Evolutionary conservation across 2,329 filamentous ascomycete genomes (phyloP), one percentile per base, ranked within the genome.

Genomic region (Coleophoma cylindrospora): DNA sequence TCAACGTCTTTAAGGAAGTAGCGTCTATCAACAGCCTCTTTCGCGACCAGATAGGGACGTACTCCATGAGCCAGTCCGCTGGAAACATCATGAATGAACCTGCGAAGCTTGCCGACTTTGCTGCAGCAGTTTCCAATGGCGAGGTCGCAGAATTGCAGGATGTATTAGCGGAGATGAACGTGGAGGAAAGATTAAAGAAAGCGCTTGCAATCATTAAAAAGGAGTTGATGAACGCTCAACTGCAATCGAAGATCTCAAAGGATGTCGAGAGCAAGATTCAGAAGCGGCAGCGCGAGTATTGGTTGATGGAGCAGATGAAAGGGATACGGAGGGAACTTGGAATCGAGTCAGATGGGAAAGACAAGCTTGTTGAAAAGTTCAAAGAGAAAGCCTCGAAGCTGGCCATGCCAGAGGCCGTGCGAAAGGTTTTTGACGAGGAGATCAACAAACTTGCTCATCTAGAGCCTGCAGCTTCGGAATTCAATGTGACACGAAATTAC

Each of bases 221-320:
- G 69, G 94, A 99, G 72, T 81, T 96, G 48, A 96, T 97, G 87
- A 99, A 97, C 60, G 94, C 94, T 0, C 89, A 97, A 66, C 75
- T 99, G 32, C 92, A 96, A 68, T 92, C 89, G 50, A 99, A 97
- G 75, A 97, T 99, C 51, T 90, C 88, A 51, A 96, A 96, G 71
- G 94, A 99, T 64, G 95, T 99, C 15, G 94, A 97, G 68, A 90
- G 83, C 64, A 96, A 96, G 71, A 97, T 99, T 48, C 91, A 91
- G 61, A 97, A 99, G 72, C 86, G 92, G 32, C 94, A 99, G 68
- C 84, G 94, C 47, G 94, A 99, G 66, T 99, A 97, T 72, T 97
- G 91, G 89, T 75, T 99, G 43, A 95, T 96, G 90, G 94, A 99
- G 70, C 95, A 99, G 68, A 96, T 99, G 91, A 97, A 97, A 75